A percentile compares a stretch with the other conserved stretches of the same genome.
These are phyloP conservation scores for Bauhinia variegata DNA, from an alignment of 306 rosid species.

Conservation along the genomic window DNA sequence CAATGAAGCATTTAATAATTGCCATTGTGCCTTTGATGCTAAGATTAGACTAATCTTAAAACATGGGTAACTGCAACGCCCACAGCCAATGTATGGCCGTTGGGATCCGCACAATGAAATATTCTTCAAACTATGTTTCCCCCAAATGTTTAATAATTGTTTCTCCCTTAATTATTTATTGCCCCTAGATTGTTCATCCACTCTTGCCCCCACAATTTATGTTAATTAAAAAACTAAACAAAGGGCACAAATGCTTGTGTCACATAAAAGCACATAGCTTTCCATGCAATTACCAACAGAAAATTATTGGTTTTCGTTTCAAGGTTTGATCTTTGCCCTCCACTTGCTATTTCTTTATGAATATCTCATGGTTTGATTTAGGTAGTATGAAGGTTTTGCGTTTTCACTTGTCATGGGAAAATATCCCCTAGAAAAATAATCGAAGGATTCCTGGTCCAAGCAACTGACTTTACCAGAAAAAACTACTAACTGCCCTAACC, in stretches of 20 bases:
- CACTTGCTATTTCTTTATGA: conserved; percentile 30
- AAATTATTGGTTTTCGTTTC: too few species aligned
- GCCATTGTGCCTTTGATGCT: conserved; percentile 40
- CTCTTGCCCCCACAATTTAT: conserved; percentile 42
- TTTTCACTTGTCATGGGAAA: conserved; percentile 37
- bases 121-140: conserved; percentile 41
- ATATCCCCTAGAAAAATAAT: conserved; percentile 38
- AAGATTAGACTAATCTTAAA: conserved; percentile 54
- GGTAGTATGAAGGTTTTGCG: conserved; percentile 39
- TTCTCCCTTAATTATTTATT: background rate
- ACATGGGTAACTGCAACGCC: conserved; percentile 34
- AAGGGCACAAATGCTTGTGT: conserved; percentile 34
- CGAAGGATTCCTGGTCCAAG: conserved; percentile 46
- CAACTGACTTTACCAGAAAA: conserved; percentile 66
- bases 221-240: background rate
- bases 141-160: conserved; percentile 32
- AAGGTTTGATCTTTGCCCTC: conserved; percentile 4
- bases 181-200: conserved; percentile 19
- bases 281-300: conserved; percentile 29
- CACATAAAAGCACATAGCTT: conserved; percentile 27
- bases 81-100: conserved; percentile 51
- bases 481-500: conserved; percentile 66
- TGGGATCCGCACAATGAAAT: conserved; percentile 50
- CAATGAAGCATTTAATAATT: conserved; percentile 33
- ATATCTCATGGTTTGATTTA: conserved; percentile 16